Evolutionary conservation across 768 basidiomycete species (phyloP).

Genomic region (Pleurotus djamor): DNA sequence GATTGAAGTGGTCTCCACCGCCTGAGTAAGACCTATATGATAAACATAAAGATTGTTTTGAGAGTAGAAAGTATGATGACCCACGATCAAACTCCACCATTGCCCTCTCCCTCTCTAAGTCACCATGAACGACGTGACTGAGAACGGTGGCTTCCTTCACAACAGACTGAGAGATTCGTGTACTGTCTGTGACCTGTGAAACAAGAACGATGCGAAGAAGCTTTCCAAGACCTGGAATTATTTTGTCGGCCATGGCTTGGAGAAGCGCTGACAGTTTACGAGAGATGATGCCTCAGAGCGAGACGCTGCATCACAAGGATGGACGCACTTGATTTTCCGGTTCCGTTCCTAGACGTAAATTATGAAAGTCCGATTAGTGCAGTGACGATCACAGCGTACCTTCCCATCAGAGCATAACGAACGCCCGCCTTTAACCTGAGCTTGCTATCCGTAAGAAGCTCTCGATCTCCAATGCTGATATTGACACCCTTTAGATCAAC

Average conservation of each 20-base stretch:
- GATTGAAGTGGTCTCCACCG: constrained; percentile 19
- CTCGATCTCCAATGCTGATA: constrained; percentile 37
- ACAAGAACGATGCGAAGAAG: constrained; percentile 42
- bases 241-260: constrained; percentile 36
- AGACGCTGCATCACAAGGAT: no score
- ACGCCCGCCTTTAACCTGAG: constrained; percentile 37
- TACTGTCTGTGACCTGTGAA: constrained; percentile 31
- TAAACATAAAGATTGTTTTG: background rate
- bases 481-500: constrained; percentile 43
- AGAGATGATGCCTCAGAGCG: background rate
- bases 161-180: constrained; percentile 15
- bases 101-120: constrained; percentile 30
- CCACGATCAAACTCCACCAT: constrained; percentile 23
- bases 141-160: constrained; percentile 21
- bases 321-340: constrained; percentile 10
- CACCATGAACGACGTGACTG: constrained; percentile 42
- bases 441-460: constrained; percentile 35
- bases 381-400: constrained; percentile 6
- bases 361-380: background rate
- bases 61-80: constrained; percentile 11
- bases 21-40: constrained; percentile 20
- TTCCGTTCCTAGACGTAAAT: constrained; percentile 8
- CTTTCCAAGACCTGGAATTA: constrained; percentile 46
- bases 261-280: constrained; percentile 21
- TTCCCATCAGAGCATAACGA: constrained; percentile 35